Evolutionary conservation across 2,329 filamentous ascomycete species (phyloP).

Genomic region (Hymenotorrendiella dingleyae): DNA sequence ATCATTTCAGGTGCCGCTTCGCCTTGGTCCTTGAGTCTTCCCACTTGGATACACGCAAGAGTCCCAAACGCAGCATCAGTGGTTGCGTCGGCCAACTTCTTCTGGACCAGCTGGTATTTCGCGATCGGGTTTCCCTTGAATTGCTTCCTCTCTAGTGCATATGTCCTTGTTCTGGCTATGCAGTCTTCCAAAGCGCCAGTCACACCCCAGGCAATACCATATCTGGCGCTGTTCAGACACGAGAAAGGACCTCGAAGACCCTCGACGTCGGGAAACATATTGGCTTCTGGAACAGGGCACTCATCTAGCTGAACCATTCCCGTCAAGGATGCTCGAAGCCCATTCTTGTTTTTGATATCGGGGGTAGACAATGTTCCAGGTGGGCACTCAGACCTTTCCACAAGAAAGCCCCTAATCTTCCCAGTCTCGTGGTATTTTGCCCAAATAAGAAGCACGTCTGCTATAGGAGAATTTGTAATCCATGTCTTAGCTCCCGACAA

Average conservation of each 20-base stretch:
- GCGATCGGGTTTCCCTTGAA: slow-evolving; percentile 95
- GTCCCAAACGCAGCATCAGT: slow-evolving; percentile 90
- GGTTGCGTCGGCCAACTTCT: slow-evolving; percentile 89
- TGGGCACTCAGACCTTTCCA: slow-evolving; percentile 81
- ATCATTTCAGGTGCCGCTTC: slow-evolving; percentile 94
- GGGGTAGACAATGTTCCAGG: slow-evolving; percentile 88
- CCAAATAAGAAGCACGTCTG: slow-evolving; percentile 83
- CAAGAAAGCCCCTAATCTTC: slow-evolving; percentile 88
- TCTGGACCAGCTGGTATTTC: slow-evolving; percentile 95
- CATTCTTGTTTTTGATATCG: slow-evolving; percentile 90
- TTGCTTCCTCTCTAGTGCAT: slow-evolving; percentile 88
- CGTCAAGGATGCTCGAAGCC: slow-evolving; percentile 85
- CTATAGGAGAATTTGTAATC: slow-evolving; percentile 92
- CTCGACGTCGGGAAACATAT: slow-evolving; percentile 90
- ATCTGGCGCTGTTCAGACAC: slow-evolving; percentile 88
- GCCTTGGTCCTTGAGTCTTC: slow-evolving; percentile 85
- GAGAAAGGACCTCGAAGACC: slow-evolving; percentile 85
- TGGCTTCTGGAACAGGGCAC: slow-evolving; percentile 79
- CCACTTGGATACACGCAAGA: slow-evolving; percentile 86
- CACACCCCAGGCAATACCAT: slow-evolving; percentile 89
- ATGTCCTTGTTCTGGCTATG: slow-evolving; percentile 71
- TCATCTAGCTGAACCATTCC: slow-evolving; percentile 97
- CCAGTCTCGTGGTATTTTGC: slow-evolving; percentile 86
- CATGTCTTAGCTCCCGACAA: slow-evolving; percentile 84
- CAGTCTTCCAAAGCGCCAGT: slow-evolving; percentile 95